Evolutionary conservation across 192 early-diverging fungal species (phyloP).

Genomic region (Backusella luteola): DNA sequence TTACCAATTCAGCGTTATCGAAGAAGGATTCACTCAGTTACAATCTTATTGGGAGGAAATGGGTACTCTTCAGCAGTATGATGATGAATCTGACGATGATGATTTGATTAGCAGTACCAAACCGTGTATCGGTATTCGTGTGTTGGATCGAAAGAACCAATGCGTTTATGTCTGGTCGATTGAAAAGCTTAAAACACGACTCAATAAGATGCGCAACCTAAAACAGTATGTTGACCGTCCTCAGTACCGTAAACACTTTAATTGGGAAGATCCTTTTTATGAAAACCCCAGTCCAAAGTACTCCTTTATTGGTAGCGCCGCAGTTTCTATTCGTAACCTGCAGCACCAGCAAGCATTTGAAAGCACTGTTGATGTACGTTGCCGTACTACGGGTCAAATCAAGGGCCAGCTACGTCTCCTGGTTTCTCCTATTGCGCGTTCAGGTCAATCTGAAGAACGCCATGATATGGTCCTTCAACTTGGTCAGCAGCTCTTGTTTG

Average conservation of each 20-base stretch:
- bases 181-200: slow-evolving; percentile 28
- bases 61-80: slow-evolving; percentile 40
- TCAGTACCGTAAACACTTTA: slow-evolving; percentile 53
- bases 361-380: slow-evolving; percentile 42
- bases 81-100: slow-evolving; percentile 37
- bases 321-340: slow-evolving; percentile 42
- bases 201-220: slow-evolving; percentile 43
- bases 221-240: slow-evolving; percentile 54
- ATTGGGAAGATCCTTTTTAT: slow-evolving; percentile 60
- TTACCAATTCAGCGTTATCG: slow-evolving; percentile 81
- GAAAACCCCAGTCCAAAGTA: slow-evolving; percentile 53
- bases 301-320: slow-evolving; percentile 52
- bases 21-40: slow-evolving; percentile 50
- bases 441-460: slow-evolving; percentile 4
- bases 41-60: slow-evolving; percentile 49
- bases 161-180: slow-evolving; percentile 47
- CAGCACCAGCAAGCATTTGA: slow-evolving; percentile 44
- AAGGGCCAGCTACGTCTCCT: slow-evolving; percentile 42
- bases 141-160: slow-evolving; percentile 53
- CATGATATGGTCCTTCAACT: slow-evolving; percentile 20
- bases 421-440: slow-evolving; percentile 36
- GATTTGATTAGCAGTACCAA: slow-evolving; percentile 35
- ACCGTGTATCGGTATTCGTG: slow-evolving; percentile 52
- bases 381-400: slow-evolving; percentile 42
- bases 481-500: slow-evolving; percentile 59